Percentiles rank a stretch among this genome's conserved stretches.
Conservation (phyloP, 1,284 basidiomycete species). For the Pseudomicrostroma phylloplanum region DNA sequence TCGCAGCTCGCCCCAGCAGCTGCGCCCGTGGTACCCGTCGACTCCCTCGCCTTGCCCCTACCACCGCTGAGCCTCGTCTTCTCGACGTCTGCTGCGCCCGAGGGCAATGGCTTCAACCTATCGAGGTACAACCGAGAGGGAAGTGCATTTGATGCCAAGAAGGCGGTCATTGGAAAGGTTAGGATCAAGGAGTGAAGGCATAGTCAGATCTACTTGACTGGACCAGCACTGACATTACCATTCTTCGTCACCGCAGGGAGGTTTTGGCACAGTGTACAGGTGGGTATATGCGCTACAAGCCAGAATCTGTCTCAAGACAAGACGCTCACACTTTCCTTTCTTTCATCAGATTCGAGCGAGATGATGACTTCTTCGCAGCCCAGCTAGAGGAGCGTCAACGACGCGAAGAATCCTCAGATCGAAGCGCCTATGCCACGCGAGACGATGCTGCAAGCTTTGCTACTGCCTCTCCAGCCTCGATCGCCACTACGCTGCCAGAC, state of each 20-base stretch:
- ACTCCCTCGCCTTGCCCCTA: slow-evolving; percentile 11
- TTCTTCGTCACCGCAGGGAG: slow-evolving; percentile 4
- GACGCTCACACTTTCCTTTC: not conserved
- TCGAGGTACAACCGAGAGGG: slow-evolving; percentile 13
- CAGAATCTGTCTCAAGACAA: not conserved
- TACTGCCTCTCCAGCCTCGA: too few species aligned
- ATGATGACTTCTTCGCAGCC: slow-evolving; percentile 18
- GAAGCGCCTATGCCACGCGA: slow-evolving; percentile 14
- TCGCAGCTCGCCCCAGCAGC: too few species aligned
- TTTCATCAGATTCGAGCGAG: slow-evolving; percentile 18
- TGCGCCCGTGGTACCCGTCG: not conserved
- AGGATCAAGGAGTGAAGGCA: not conserved
- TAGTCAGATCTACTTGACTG: not conserved
- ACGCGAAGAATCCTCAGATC: too few species aligned
- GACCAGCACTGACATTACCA: not conserved
- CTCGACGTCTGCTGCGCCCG: not conserved
- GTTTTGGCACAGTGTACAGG: slow-evolving; percentile 27
- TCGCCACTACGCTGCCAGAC: too few species aligned
- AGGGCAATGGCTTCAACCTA: not conserved
- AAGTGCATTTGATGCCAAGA: slow-evolving; percentile 5
- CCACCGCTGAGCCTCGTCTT: slow-evolving; percentile 11
- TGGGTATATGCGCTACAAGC: not conserved
- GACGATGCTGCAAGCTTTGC: too few species aligned
- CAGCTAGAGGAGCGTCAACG: too few species aligned
- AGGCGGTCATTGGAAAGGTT: slow-evolving; percentile 13